A percentile compares a stretch with the other conserved stretches of the same genome.
Conservation (phyloP, 805 yeast genomes). For the Lipomyces yamadae region DNA sequence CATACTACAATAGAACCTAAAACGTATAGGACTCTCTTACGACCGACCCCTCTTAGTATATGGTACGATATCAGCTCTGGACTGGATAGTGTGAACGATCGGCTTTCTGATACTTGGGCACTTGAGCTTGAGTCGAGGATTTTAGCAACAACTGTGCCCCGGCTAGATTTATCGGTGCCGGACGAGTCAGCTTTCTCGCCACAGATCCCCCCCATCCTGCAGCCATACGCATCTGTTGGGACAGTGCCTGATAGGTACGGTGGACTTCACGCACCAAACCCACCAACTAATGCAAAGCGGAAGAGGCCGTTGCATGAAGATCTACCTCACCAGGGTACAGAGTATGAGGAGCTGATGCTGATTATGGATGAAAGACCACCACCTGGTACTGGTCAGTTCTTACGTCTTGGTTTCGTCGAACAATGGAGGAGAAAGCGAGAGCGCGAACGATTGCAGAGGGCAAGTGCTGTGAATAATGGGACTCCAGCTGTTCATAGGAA, state of each 20-base stretch:
- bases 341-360: slow-evolving; percentile 89
- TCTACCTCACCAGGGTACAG: slow-evolving; percentile 68
- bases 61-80: slow-evolving; percentile 74
- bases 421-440: slow-evolving; percentile 75
- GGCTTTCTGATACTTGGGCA: slow-evolving; percentile 79
- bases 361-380: slow-evolving; percentile 59
- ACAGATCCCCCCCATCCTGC: background rate
- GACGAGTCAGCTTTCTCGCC: slow-evolving; percentile 46
- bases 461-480: slow-evolving; percentile 4
- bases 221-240: slow-evolving; percentile 13
- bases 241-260: slow-evolving; percentile 17
- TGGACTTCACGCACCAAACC: slow-evolving; percentile 39
- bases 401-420: slow-evolving; percentile 86
- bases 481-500: slow-evolving; percentile 11
- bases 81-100: slow-evolving; percentile 73
- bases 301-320: slow-evolving; percentile 66
- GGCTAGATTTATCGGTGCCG: slow-evolving; percentile 74
- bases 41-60: slow-evolving; percentile 78
- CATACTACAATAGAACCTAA: slow-evolving; percentile 57
- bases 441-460: slow-evolving; percentile 42
- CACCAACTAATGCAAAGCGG: slow-evolving; percentile 46
- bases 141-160: slow-evolving; percentile 74
- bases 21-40: slow-evolving; percentile 73
- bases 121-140: slow-evolving; percentile 88
- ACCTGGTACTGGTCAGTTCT: slow-evolving; percentile 64